These are phyloP conservation scores for Teunomyces stri DNA, from an alignment of 805 yeast genomes.

Conservation along the genomic window DNA sequence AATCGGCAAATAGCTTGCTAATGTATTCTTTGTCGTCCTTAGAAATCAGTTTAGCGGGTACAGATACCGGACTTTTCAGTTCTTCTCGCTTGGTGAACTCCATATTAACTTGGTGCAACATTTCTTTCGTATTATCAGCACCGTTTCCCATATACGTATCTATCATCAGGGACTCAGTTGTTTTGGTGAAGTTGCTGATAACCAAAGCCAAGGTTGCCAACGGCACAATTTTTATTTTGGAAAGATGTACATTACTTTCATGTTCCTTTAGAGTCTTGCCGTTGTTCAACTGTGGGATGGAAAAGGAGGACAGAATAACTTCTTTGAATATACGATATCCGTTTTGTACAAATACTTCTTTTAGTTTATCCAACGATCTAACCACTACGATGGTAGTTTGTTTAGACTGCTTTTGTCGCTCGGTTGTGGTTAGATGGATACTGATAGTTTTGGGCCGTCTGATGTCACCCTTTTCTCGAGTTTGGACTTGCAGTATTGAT, in stretches of 20 bases:
- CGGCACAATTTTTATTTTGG: conserved; percentile 35
- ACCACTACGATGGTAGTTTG: conserved; percentile 41
- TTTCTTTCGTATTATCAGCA: conserved; percentile 9
- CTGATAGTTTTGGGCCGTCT: conserved; percentile 57
- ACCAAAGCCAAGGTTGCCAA: conserved; percentile 49
- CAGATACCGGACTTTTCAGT: not conserved
- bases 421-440: conserved; percentile 30
- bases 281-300: conserved; percentile 21
- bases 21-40: conserved; percentile 26
- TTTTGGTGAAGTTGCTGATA: conserved; percentile 52
- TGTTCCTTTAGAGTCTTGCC: conserved; percentile 18
- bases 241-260: conserved; percentile 10
- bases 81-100: not conserved
- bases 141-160: conserved; percentile 25
- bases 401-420: conserved; percentile 30
- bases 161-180: conserved; percentile 32
- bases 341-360: conserved; percentile 17
- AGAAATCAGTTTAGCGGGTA: conserved; percentile 5
- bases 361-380: conserved; percentile 33
- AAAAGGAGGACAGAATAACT: conserved; percentile 25
- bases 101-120: conserved; percentile 13
- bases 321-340: conserved; percentile 42
- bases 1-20: conserved; percentile 24
- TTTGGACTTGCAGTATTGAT: conserved; percentile 20
- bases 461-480: conserved; percentile 22